Evolutionary conservation across 306 rosid genomes (phyloP), one percentile per base, ranked within the genome.

Genomic region (Acacia acuminata): DNA sequence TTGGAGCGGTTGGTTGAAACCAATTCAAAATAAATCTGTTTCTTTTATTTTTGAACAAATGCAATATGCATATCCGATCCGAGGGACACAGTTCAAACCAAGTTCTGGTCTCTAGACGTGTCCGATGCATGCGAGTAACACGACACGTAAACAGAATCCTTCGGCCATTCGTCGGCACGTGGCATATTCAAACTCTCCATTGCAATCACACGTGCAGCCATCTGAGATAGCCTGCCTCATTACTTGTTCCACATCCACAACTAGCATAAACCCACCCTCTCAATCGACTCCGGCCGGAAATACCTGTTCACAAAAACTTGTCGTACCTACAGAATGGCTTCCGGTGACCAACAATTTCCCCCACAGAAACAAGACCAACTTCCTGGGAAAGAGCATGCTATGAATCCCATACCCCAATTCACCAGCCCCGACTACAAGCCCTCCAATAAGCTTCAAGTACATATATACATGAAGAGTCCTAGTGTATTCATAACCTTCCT

Each of bases 331-430:
- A 45, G 81, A 81, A 93, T 95, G 98, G 94, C 94, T 85, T 92
- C 95, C 13, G 73, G 78, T 25, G 90, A 86, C 8, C 77, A 76
- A 38, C 60, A 85, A 0, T 89, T 92, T 11, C 97, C 98, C 17
- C 82, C 86, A 9, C 97, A 93, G 84, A 89, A 80, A 78, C 97
- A 93, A 88, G 61, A 82, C 4, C 38, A 82, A 25, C 95, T 87
- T n/a, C 97, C 97, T 3, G 95, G 98, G 47, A 90, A 91, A 89
- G 93, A 94, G 78, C 91, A 91, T 74, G 88, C 0, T 47, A 89
- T 93, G 97, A 79, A 94, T 63, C 98, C 97, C 60, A 83, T 34
- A 70, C 97, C 98, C 5, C 93, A 93, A 70, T 93, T 89, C 84
- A 66, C 85, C 36, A 65, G 63, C 77, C 83, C 93, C 0, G 86